Conservation (phyloP, 768 basidiomycete genomes). For the Psilocybe tampanensis region DNA sequence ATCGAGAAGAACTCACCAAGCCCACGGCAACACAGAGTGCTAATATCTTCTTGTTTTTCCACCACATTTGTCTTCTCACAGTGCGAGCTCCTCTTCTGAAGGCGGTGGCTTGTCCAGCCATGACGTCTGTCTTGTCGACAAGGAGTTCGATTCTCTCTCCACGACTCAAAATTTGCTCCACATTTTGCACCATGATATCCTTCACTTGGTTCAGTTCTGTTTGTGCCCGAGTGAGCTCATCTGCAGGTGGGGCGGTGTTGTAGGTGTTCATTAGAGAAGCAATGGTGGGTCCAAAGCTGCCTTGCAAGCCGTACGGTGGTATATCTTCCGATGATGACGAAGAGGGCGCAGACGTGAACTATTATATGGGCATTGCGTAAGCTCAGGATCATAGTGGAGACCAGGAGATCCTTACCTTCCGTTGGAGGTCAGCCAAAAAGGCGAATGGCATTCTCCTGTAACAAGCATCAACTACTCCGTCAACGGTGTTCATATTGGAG, state of each 20-base stretch:
- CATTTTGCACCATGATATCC: constrained; percentile 98
- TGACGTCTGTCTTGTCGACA: constrained; percentile 95
- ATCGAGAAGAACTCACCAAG: constrained; percentile 40
- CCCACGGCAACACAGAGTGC: constrained; percentile 72
- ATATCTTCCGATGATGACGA: constrained; percentile 59
- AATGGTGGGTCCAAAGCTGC: constrained; percentile 69
- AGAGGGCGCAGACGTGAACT: constrained; percentile 68
- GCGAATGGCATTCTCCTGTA: constrained; percentile 89
- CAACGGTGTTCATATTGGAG: not conserved
- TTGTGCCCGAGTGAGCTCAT: constrained; percentile 90
- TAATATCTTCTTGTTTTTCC: constrained; percentile 76
- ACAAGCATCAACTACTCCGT: constrained; percentile 2
- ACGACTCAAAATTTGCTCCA: constrained; percentile 91
- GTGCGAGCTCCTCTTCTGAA: constrained; percentile 88
- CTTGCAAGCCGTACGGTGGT: constrained; percentile 70
- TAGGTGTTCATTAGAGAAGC: constrained; percentile 82
- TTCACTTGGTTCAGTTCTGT: constrained; percentile 89
- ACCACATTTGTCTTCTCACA: constrained; percentile 88
- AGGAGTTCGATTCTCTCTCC: constrained; percentile 96
- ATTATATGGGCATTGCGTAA: constrained; percentile 3
- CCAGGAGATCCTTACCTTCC: constrained; percentile 64
- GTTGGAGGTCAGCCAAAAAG: constrained; percentile 86
- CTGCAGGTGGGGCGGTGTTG: constrained; percentile 84
- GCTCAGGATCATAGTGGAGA: constrained; percentile 5
- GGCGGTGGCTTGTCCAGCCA: constrained; percentile 92